These are phyloP conservation scores for Raphanus sativus DNA, from an alignment of 345 rosid species.

Conservation along the genomic window DNA sequence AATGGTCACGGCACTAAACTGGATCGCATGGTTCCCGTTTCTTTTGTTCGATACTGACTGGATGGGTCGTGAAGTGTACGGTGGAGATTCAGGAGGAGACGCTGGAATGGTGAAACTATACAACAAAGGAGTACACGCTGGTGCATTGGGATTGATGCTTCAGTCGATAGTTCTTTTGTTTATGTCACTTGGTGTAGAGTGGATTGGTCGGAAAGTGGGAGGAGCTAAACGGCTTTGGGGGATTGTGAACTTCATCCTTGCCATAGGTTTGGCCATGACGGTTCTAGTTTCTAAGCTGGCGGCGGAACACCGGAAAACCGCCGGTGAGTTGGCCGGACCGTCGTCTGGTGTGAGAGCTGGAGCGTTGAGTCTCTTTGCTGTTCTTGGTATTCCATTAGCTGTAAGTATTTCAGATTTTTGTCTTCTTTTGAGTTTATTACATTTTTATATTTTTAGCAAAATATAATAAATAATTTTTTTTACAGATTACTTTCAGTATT, in stretches of 20 bases:
- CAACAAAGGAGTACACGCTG: neutral
- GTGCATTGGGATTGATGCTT: neutral
- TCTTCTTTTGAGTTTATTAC: neutral
- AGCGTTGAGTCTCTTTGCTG: neutral
- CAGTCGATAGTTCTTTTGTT: neutral
- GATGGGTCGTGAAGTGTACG: neutral
- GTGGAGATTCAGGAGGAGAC: neutral
- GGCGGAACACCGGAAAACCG: neutral
- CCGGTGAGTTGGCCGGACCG: neutral
- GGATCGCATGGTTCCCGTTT: neutral
- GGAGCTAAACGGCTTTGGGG: neutral
- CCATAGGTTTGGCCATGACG: neutral
- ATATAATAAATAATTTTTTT: neutral
- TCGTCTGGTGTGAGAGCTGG: neutral
- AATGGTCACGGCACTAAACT: neutral
- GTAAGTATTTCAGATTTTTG: neutral
- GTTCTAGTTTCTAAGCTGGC: neutral
- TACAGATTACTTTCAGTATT: neutral
- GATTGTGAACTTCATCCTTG: neutral
- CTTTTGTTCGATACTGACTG: neutral
- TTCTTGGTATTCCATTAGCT: neutral
- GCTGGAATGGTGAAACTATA: neutral
- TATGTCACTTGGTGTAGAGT: neutral
- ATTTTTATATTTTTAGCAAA: neutral
- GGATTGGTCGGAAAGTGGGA: neutral